These are phyloP conservation scores for Clathrospora elynae DNA, from an alignment of 2,329 filamentous ascomycete species.

Conservation along the genomic window DNA sequence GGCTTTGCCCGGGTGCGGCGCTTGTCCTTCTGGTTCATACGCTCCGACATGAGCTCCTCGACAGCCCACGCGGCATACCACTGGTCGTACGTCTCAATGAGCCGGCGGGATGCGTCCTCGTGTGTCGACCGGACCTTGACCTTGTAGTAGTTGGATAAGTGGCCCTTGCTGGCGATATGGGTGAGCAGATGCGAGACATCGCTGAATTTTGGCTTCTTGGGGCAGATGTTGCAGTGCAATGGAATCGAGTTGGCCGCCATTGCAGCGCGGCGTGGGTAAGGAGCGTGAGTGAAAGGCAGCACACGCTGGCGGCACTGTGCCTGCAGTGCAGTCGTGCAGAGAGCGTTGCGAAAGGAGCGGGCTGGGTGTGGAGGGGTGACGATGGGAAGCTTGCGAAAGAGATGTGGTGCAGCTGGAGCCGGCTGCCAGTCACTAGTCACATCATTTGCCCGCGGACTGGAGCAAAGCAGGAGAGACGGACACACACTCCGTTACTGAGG, in stretches of 20 bases:
- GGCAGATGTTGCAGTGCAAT: slow-evolving; percentile 82
- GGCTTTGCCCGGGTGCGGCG: slow-evolving; percentile 58
- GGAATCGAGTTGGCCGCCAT: slow-evolving; percentile 58
- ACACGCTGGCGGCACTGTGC: slow-evolving; percentile 35
- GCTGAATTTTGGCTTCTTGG: slow-evolving; percentile 78
- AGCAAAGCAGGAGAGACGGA: slow-evolving; percentile 25
- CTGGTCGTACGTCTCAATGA: slow-evolving; percentile 70
- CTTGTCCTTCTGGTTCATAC: slow-evolving; percentile 76
- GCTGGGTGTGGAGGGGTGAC: slow-evolving; percentile 40
- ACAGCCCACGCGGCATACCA: slow-evolving; percentile 80
- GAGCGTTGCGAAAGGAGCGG: slow-evolving; percentile 46
- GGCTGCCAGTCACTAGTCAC: slow-evolving; percentile 31
- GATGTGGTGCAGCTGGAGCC: slow-evolving; percentile 23
- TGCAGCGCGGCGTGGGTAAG: slow-evolving; percentile 25
- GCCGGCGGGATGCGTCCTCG: slow-evolving; percentile 66
- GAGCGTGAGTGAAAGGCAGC: slow-evolving; percentile 29
- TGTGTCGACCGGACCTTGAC: slow-evolving; percentile 72
- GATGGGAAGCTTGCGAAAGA: slow-evolving; percentile 31
- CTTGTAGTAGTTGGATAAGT: slow-evolving; percentile 82
- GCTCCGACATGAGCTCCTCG: slow-evolving; percentile 73
- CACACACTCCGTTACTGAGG: slow-evolving; percentile 18
- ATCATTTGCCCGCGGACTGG: slow-evolving; percentile 20
- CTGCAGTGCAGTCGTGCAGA: slow-evolving; percentile 32
- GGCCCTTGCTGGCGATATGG: slow-evolving; percentile 90
- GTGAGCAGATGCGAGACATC: slow-evolving; percentile 92